Conservation (phyloP, 208 protist genomes). For the Porcisia hertigi region DNA sequence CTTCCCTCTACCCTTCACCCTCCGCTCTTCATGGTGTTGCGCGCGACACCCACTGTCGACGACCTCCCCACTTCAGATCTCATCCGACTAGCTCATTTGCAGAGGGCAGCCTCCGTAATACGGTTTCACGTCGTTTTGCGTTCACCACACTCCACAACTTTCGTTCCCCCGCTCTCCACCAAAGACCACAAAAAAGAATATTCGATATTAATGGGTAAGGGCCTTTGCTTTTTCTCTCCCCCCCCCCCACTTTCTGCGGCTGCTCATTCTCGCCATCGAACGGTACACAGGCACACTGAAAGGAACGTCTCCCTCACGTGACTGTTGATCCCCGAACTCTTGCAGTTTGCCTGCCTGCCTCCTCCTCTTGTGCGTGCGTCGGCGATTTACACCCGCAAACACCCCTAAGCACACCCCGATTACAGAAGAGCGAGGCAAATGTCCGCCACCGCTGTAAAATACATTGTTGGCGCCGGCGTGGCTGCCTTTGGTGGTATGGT, state of each 20-base stretch:
- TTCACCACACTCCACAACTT: background rate
- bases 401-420: background rate
- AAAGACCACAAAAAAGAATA: background rate
- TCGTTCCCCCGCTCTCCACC: background rate
- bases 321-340: background rate
- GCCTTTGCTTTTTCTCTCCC: background rate
- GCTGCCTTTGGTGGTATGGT: conserved; percentile 55
- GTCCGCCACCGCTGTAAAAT: conserved; percentile 51
- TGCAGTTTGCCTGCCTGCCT: background rate
- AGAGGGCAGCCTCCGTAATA: background rate
- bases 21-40: too few relatives aligned
- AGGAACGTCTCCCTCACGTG: background rate
- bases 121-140: background rate
- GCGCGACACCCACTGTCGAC: background rate
- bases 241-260: background rate
- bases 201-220: background rate
- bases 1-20: too few relatives aligned
- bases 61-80: background rate
- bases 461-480: conserved; percentile 37
- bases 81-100: background rate
- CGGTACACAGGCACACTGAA: background rate
- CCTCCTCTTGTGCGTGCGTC: too few relatives aligned
- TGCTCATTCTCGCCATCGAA: background rate
- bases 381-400: background rate
- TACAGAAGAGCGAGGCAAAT: background rate